Base-by-base conservation (phyloP, 257 asterid genomes). In the Verbena officinalis region DNA sequence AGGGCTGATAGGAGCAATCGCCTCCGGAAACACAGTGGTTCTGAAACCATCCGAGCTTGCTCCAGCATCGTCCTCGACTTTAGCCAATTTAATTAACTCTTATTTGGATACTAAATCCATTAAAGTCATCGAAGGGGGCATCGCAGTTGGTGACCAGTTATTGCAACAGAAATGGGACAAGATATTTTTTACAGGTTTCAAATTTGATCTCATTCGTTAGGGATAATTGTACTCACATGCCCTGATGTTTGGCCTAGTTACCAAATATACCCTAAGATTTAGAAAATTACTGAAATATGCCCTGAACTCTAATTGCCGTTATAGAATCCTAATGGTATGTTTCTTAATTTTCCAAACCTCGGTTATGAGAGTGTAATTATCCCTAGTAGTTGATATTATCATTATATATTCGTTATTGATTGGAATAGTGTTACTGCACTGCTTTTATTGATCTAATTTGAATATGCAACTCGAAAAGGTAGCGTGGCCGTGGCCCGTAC, bases 21-120 rank as follows among this genome's bases (percentile, higher is more conserved):
- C 91, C 4, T 91, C 98, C 6, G 98, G 98, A 14, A 88, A 89
- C 34, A 75, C 74, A 5, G 85, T 60, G 14, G 86, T 81, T 2
- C n/a, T 91, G 24, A 91, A 91, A 34, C 95, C 96, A 11, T 91
- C 98, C 2, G 98, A 91, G 68, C 78, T 76, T 12, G 86, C 96
- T 30, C 95, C 95, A 7, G 75, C 83, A 13, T 81, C 84, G 16
- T 84, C 98, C 15, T 78, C 86, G 4, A 40, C 82, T 8, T 46
- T 91, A 33, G 91, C 91, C 24, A 49, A 70, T 1, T 48, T 74
- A 27, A 49, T 91, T 39, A 62, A 67, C 6, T 55, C 78, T 22
- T 83, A 86, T 49, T 59, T 91, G 59, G 98, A 91, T 55, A 36
- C 55, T 3, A 70, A 71, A 46, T 90, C 96, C 38, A 46, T 86